Conservation (phyloP, 73 alveolate species). For the Tetrahymena malaccensis region DNA sequence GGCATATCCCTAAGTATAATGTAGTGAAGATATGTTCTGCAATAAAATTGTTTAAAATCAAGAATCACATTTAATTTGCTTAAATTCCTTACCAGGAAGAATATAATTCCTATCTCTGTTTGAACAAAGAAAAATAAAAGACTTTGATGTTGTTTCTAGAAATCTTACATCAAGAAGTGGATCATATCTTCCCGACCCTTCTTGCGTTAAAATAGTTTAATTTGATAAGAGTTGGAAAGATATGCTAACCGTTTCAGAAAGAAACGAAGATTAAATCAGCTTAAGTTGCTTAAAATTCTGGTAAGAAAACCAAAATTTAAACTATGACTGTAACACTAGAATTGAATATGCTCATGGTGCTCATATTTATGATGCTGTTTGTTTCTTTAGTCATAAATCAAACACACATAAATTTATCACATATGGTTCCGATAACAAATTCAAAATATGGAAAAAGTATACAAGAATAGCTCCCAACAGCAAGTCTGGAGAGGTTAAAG, state of each 20-base stretch:
- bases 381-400: neutral
- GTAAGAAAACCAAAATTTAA: neutral
- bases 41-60: neutral
- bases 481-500: neutral
- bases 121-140: neutral
- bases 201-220: neutral
- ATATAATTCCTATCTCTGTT: neutral
- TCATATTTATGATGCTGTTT: neutral
- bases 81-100: neutral
- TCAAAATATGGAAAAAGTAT: neutral
- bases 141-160: neutral
- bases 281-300: neutral
- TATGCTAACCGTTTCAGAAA: neutral
- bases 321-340: neutral
- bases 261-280: neutral
- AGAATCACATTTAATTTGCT: neutral
- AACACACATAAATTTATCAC: neutral
- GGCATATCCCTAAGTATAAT: neutral
- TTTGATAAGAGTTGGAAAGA: neutral
- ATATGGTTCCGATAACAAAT: neutral
- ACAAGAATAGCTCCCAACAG: neutral
- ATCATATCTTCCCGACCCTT: neutral
- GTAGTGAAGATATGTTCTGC: neutral
- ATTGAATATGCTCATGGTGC: neutral
- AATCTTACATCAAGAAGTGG: neutral